These are phyloP conservation scores for Stereum hirsutum DNA, from an alignment of 1,284 basidiomycete species.

Conservation along the genomic window DNA sequence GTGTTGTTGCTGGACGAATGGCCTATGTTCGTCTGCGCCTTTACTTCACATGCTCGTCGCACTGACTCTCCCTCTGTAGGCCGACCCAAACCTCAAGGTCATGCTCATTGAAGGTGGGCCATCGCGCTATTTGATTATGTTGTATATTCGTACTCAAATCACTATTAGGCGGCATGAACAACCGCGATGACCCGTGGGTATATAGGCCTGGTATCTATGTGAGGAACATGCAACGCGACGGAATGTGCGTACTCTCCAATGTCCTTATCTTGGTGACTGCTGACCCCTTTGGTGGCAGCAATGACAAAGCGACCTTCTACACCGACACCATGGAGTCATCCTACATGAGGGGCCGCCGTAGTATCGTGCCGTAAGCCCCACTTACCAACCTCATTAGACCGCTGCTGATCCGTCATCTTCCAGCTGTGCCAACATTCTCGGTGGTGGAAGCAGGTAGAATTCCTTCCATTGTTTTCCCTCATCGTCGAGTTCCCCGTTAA, in stretches of 20 bases:
- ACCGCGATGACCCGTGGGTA: conserved; percentile 68
- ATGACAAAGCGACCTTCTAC: conserved; percentile 69
- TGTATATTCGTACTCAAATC: background rate
- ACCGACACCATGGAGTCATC: conserved; percentile 48
- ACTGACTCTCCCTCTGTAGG: too few species aligned
- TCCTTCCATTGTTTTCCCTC: background rate
- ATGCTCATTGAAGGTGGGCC: conserved; percentile 62
- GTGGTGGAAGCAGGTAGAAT: conserved; percentile 22
- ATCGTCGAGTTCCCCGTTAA: background rate
- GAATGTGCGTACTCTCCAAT: conserved; percentile 34
- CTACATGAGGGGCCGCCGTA: conserved; percentile 49
- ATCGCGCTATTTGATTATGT: background rate
- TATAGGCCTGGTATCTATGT: conserved; percentile 61
- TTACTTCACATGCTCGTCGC: too few species aligned
- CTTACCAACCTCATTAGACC: background rate
- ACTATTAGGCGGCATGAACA: conserved; percentile 50
- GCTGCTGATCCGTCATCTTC: conserved; percentile 4
- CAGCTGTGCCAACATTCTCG: conserved; percentile 61
- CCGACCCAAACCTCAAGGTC: conserved; percentile 63
- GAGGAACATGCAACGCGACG: conserved; percentile 60
- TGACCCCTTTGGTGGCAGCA: conserved; percentile 25
- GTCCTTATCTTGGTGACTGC: conserved; percentile 3
- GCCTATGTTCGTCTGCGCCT: too few species aligned
- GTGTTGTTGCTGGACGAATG: conserved; percentile 58
- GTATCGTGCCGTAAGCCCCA: conserved; percentile 53